Conservation (phyloP, 495 filamentous ascomycete genomes). For the Penicillium goetzii region DNA sequence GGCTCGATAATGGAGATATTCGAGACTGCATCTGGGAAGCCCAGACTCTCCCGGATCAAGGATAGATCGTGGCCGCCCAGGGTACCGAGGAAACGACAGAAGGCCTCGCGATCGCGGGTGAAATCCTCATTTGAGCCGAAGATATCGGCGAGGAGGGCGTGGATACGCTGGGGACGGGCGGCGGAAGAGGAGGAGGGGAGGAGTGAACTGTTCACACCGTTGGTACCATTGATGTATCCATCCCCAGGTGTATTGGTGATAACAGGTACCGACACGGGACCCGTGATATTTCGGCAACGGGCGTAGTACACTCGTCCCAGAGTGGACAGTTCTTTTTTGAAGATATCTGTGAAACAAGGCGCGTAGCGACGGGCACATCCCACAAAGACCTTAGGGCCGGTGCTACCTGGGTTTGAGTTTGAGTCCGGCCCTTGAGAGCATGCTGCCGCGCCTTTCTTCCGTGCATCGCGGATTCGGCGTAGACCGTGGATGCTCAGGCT, state of each 20-base stretch:
- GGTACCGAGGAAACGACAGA: constrained; percentile 50
- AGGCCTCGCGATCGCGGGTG: constrained; percentile 35
- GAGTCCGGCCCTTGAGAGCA: not conserved
- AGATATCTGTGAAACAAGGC: constrained; percentile 50
- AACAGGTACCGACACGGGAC: constrained; percentile 31
- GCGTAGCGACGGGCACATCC: constrained; percentile 60
- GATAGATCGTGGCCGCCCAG: constrained; percentile 60
- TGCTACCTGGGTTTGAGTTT: not conserved
- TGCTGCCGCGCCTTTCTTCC: constrained; percentile 20
- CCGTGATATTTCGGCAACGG: constrained; percentile 57
- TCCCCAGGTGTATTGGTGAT: not conserved
- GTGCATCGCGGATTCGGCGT: constrained; percentile 46
- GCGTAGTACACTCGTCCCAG: constrained; percentile 57
- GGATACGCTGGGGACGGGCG: constrained; percentile 13
- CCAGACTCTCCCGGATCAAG: constrained; percentile 59
- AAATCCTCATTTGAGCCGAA: constrained; percentile 38
- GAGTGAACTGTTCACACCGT: not conserved
- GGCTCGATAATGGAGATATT: constrained; percentile 50
- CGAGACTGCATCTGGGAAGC: constrained; percentile 47
- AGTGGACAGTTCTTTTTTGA: constrained; percentile 49
- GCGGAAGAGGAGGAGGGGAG: not conserved
- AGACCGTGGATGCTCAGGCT: constrained; percentile 47
- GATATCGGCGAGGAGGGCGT: constrained; percentile 34
- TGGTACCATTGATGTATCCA: not conserved
- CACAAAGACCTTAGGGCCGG: constrained; percentile 52